phyloP scores from a whole-genome alignment of 805 yeast genomes.

The Nakazawaea ishiwadae region DNA sequence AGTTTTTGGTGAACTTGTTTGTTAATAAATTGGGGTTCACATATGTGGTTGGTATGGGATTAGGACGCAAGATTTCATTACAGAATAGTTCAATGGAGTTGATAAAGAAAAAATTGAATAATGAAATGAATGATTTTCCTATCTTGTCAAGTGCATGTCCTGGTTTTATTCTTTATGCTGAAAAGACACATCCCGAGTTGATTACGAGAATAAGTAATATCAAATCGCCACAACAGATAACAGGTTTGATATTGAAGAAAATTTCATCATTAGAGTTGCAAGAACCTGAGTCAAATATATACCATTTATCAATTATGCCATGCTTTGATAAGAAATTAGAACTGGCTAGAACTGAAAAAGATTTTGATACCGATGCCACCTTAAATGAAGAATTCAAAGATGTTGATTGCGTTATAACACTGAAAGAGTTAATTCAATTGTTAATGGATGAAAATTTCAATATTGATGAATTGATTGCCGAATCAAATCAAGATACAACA shows the following conservation, averaged over 20 bases:
- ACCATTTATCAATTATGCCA: slow-evolving; percentile 90
- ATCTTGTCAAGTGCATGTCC: slow-evolving; percentile 79
- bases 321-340: slow-evolving; percentile 96
- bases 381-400: slow-evolving; percentile 34
- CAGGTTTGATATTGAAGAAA: slow-evolving; percentile 71
- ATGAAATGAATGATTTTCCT: slow-evolving; percentile 31
- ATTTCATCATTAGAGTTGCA: slow-evolving; percentile 30
- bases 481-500: slow-evolving; percentile 14
- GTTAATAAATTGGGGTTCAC: slow-evolving; percentile 58
- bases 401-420: slow-evolving; percentile 93
- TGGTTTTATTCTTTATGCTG: slow-evolving; percentile 95
- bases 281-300: slow-evolving; percentile 36
- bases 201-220: slow-evolving; percentile 66
- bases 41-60: slow-evolving; percentile 78
- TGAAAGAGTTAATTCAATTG: slow-evolving; percentile 78
- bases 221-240: slow-evolving; percentile 90
- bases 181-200: slow-evolving; percentile 88
- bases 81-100: slow-evolving; percentile 40
- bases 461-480: slow-evolving; percentile 22
- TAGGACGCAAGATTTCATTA: slow-evolving; percentile 70
- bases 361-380: slow-evolving; percentile 19
- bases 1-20: slow-evolving; percentile 53
- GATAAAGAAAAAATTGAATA: slow-evolving; percentile 13
- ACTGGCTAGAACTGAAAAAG: slow-evolving; percentile 78
- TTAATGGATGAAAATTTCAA: slow-evolving; percentile 48